These are phyloP conservation scores for Fraxinus baroniana DNA, from an alignment of 305 asterid species.

Conservation along the genomic window DNA sequence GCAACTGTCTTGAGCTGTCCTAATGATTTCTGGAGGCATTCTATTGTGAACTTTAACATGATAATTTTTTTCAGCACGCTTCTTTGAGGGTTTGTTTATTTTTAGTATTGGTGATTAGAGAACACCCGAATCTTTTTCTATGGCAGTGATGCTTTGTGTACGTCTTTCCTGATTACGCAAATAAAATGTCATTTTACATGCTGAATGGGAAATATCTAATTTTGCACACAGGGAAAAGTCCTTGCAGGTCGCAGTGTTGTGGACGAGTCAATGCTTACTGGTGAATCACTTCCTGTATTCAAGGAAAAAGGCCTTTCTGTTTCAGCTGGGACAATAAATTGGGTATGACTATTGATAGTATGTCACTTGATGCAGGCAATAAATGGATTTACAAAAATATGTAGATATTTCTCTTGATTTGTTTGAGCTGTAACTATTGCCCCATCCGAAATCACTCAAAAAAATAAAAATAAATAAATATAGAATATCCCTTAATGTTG, in stretches of 20 bases:
- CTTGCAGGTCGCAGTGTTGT: conserved; percentile 97
- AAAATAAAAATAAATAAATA: background rate
- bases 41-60: background rate
- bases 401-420: background rate
- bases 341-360: conserved; percentile 58
- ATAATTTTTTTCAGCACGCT: background rate
- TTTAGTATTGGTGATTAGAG: background rate
- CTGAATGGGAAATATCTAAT: conserved; percentile 27
- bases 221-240: conserved; percentile 72
- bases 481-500: background rate
- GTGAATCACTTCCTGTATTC: conserved; percentile 97
- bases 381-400: background rate
- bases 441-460: background rate
- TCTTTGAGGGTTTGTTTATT: conserved; percentile 3
- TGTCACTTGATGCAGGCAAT: background rate
- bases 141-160: conserved; percentile 11
- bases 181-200: conserved; percentile 26
- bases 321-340: conserved; percentile 95
- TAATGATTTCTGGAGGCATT: background rate
- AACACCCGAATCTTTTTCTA: background rate
- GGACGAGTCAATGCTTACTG: conserved; percentile 99
- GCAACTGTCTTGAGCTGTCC: conserved; percentile 1
- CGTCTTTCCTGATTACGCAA: conserved; percentile 13
- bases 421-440: background rate
- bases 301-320: conserved; percentile 77